Percentiles rank a stretch among this genome's conserved stretches.
These are phyloP conservation scores for Novymonas esmeraldas DNA, from an alignment of 208 protist species.

Conservation along the genomic window DNA sequence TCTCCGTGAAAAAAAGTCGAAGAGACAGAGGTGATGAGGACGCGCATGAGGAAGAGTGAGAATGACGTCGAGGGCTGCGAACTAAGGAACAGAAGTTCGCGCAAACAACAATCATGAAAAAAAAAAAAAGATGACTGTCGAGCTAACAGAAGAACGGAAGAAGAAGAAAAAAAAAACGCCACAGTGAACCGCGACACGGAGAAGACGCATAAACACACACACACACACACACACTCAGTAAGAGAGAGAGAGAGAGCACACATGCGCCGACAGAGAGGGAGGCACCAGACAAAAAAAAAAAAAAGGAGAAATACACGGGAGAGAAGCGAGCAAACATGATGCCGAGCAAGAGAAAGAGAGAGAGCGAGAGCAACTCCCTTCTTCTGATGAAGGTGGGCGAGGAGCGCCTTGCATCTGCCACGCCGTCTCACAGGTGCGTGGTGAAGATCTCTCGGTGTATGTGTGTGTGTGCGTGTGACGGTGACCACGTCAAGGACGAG, in stretches of 20 bases:
- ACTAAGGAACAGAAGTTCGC: too few relatives aligned
- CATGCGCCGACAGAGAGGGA: neutral
- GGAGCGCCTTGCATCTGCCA: too few relatives aligned
- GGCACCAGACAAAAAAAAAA: neutral
- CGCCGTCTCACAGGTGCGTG: too few relatives aligned
- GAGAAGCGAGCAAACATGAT: neutral
- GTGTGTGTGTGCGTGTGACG: too few relatives aligned
- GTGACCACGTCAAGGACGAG: too few relatives aligned
- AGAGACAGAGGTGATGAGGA: neutral
- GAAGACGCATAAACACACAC: neutral
- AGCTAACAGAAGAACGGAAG: neutral
- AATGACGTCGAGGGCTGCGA: too few relatives aligned
- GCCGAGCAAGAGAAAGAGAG: neutral
- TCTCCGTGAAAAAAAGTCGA: too few relatives aligned
- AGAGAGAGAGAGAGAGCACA: neutral
- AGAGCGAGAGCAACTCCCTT: neutral
- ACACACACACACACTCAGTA: neutral
- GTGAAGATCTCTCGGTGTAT: too few relatives aligned
- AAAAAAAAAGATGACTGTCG: neutral
- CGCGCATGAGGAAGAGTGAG: neutral
- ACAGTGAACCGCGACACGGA: neutral
- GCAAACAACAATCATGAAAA: neutral
- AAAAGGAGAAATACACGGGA: neutral
- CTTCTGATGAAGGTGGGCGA: too few relatives aligned
- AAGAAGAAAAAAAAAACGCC: conserved; percentile 11